phyloP scores from a whole-genome alignment of 306 rosid genomes.

The Datisca glomerata region DNA sequence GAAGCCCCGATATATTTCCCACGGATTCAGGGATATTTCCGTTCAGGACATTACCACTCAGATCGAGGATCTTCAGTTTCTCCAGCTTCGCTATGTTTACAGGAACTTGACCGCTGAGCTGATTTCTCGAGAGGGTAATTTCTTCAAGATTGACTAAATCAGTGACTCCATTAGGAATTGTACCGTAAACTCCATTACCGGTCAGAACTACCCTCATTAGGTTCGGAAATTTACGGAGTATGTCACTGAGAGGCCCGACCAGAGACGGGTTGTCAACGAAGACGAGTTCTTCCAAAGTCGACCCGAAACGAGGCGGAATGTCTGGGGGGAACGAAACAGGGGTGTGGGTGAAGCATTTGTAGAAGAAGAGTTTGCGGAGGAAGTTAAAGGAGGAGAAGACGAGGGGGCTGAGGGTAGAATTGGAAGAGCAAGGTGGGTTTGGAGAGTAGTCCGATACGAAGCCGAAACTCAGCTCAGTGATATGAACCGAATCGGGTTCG shows the following conservation, averaged over 20 bases:
- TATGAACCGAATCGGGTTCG: constrained; percentile 20
- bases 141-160: constrained; percentile 37
- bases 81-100: constrained; percentile 17
- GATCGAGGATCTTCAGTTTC: constrained; percentile 48
- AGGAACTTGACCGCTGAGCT: constrained; percentile 35
- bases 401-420: constrained; percentile 38
- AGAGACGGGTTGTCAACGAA: constrained; percentile 58
- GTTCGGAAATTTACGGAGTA: constrained; percentile 34
- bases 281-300: constrained; percentile 48
- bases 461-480: constrained; percentile 61
- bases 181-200: constrained; percentile 48
- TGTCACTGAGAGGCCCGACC: constrained; percentile 14
- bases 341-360: constrained; percentile 51
- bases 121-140: constrained; percentile 47
- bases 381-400: constrained; percentile 46
- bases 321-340: constrained; percentile 17
- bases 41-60: constrained; percentile 32
- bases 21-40: constrained; percentile 27
- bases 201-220: constrained; percentile 38
- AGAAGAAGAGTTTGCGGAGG: constrained; percentile 70
- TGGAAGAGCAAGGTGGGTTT: constrained; percentile 56
- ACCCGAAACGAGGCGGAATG: constrained; percentile 6
- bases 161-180: constrained; percentile 16
- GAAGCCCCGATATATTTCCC: constrained; percentile 36
- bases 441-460: constrained; percentile 52